These are phyloP conservation scores for Gastrolobium villosum DNA, from an alignment of 306 rosid genomes.

Conservation along the genomic window DNA sequence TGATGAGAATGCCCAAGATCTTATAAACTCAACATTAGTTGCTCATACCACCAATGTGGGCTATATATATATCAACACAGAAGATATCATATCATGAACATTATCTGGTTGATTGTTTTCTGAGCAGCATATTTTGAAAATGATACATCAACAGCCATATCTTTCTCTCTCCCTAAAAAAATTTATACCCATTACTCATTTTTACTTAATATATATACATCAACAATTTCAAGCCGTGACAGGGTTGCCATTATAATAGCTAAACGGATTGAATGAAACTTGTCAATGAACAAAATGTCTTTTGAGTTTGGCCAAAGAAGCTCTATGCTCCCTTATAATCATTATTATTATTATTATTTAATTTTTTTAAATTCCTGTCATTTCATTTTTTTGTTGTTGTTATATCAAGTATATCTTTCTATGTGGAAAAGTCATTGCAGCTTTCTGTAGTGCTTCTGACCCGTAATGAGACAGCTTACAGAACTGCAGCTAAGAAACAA, in stretches of 20 bases:
- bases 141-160: conserved; percentile 28
- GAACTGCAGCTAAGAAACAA: conserved; percentile 50
- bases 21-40: too few relatives aligned
- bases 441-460: conserved; percentile 31
- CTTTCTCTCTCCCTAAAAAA: background rate
- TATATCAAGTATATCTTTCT: background rate
- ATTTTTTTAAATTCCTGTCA: background rate
- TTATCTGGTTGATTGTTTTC: conserved; percentile 5
- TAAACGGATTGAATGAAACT: conserved; percentile 54
- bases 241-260: conserved; percentile 44
- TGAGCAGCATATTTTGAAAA: conserved; percentile 30
- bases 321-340: background rate
- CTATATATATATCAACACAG: too few relatives aligned
- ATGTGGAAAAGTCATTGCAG: conserved; percentile 33
- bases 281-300: conserved; percentile 64
- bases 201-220: background rate
- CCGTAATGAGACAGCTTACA: conserved; percentile 7
- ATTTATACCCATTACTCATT: background rate
- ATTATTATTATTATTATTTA: background rate
- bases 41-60: too few relatives aligned
- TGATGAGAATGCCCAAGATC: too few relatives aligned
- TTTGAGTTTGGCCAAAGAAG: conserved; percentile 60
- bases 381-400: background rate
- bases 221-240: conserved; percentile 24
- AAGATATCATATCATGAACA: background rate